Percentiles rank a stretch among this genome's conserved stretches.
phyloP scores from a whole-genome alignment of 2,329 filamentous ascomycete genomes.

The Thielaviopsis euricoi region DNA sequence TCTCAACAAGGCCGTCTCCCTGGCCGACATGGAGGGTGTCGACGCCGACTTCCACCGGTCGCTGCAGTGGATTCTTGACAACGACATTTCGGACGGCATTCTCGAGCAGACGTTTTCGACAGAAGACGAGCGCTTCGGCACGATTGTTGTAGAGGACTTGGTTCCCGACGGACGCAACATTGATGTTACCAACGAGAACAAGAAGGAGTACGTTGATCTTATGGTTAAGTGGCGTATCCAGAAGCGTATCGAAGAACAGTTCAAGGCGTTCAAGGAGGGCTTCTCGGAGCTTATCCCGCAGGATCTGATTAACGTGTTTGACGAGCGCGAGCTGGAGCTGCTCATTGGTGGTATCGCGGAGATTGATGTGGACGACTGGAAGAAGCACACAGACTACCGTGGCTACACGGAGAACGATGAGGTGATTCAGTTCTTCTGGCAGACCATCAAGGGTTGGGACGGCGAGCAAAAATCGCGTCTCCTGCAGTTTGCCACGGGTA shows the following conservation, averaged over 20 bases:
- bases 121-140: constrained; percentile 92
- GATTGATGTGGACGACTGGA: constrained; percentile 99
- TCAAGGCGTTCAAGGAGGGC: constrained; percentile 91
- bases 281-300: constrained; percentile 96
- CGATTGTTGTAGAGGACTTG: constrained; percentile 83
- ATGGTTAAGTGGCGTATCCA: constrained; percentile 99
- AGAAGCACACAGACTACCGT: constrained; percentile 98
- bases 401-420: constrained; percentile 97
- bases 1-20: constrained; percentile 73
- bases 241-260: constrained; percentile 95
- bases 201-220: constrained; percentile 94
- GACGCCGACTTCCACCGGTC: constrained; percentile 96
- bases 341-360: constrained; percentile 98
- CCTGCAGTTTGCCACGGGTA: constrained; percentile 93
- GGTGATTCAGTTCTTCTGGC: constrained; percentile 98
- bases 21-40: constrained; percentile 97
- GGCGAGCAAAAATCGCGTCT: constrained; percentile 95
- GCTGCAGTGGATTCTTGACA: constrained; percentile 93
- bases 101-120: constrained; percentile 93
- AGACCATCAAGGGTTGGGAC: constrained; percentile 91
- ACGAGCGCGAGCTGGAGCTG: constrained; percentile 90
- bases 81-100: constrained; percentile 83
- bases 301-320: constrained; percentile 95
- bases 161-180: constrained; percentile 83
- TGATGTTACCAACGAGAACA: constrained; percentile 95